Conservation (phyloP, 2,329 filamentous ascomycete species). For the Elsinoe fawcettii region DNA sequence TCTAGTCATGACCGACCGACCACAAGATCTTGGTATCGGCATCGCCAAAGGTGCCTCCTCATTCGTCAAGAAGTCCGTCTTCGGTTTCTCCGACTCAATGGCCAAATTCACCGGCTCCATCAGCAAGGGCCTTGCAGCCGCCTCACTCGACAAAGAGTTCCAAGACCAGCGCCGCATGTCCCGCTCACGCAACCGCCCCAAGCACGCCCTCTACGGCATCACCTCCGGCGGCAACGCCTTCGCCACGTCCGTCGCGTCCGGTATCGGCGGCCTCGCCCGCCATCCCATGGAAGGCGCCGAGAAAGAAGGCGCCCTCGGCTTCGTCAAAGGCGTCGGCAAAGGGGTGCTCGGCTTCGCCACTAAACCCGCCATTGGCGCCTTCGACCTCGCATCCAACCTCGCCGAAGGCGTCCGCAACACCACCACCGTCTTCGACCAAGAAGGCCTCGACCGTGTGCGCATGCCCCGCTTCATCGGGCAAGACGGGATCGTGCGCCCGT, state of each 20-base stretch:
- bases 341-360: slow-evolving; percentile 89
- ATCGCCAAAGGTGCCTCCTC: slow-evolving; percentile 95
- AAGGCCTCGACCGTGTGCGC: slow-evolving; percentile 90
- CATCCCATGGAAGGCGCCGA: slow-evolving; percentile 95
- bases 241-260: slow-evolving; percentile 83
- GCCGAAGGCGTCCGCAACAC: slow-evolving; percentile 97
- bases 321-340: slow-evolving; percentile 97
- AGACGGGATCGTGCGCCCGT: slow-evolving; percentile 90
- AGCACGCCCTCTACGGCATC: slow-evolving; percentile 94
- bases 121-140: slow-evolving; percentile 90
- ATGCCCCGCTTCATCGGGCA: slow-evolving; percentile 83
- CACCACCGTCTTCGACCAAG: slow-evolving; percentile 93
- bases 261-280: slow-evolving; percentile 83
- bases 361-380: slow-evolving; percentile 91
- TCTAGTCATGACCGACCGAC: slow-evolving; percentile 88
- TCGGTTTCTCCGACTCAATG: slow-evolving; percentile 93
- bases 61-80: slow-evolving; percentile 98
- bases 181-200: slow-evolving; percentile 83
- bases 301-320: slow-evolving; percentile 85
- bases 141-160: slow-evolving; percentile 96
- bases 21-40: slow-evolving; percentile 87
- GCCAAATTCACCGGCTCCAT: slow-evolving; percentile 96
- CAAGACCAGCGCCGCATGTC: slow-evolving; percentile 94
- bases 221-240: slow-evolving; percentile 93
- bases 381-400: slow-evolving; percentile 94